Conservation (phyloP, 1,139 yeast species). For the Blastobotrys aristatus region DNA sequence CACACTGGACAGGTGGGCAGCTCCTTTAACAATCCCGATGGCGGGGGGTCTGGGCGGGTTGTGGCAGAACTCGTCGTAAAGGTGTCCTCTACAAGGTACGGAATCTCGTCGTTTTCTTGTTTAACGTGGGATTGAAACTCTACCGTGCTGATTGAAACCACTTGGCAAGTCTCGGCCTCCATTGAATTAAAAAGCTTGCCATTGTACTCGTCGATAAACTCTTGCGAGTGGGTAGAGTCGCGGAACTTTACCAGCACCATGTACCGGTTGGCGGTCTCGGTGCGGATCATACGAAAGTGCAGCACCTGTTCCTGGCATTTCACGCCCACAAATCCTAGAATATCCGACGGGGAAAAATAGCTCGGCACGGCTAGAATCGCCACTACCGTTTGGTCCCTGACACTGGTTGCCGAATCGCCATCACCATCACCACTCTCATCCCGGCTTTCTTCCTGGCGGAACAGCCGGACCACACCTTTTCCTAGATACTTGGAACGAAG, state of each 20-base stretch:
- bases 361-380: slow-evolving; percentile 84
- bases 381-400: slow-evolving; percentile 39
- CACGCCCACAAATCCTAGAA: slow-evolving; percentile 74
- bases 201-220: slow-evolving; percentile 61
- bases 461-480: slow-evolving; percentile 67
- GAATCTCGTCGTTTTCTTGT: slow-evolving; percentile 38
- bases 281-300: slow-evolving; percentile 67
- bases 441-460: slow-evolving; percentile 31
- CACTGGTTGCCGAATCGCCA: slow-evolving; percentile 4
- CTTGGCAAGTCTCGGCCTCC: slow-evolving; percentile 87
- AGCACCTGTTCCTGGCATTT: slow-evolving; percentile 52
- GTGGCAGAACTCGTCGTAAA: slow-evolving; percentile 40
- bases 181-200: slow-evolving; percentile 76
- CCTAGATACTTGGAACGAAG: slow-evolving; percentile 60
- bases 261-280: slow-evolving; percentile 64
- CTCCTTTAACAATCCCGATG: slow-evolving; percentile 44
- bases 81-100: slow-evolving; percentile 71
- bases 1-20: slow-evolving; percentile 94
- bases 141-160: slow-evolving; percentile 50
- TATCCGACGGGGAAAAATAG: slow-evolving; percentile 79
- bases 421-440: slow-evolving; percentile 5
- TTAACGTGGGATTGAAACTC: slow-evolving; percentile 35
- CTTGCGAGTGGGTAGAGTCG: slow-evolving; percentile 49
- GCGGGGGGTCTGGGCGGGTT: slow-evolving; percentile 32
- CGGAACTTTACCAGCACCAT: slow-evolving; percentile 75